These are phyloP conservation scores for Candida frijolesensis DNA, from an alignment of 1,139 yeast species.

Conservation along the genomic window DNA sequence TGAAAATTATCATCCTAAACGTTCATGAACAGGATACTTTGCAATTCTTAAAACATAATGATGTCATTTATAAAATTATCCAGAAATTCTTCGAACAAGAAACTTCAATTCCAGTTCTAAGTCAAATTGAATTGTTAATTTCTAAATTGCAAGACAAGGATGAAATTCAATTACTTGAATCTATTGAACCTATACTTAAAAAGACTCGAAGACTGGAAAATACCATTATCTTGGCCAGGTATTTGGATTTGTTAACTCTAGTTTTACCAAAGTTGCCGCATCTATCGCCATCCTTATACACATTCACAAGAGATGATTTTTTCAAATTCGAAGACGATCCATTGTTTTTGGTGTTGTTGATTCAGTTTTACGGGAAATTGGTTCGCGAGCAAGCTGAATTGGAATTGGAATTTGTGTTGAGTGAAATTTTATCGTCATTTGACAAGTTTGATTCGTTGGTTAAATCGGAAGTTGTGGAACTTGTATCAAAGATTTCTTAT, in stretches of 20 bases:
- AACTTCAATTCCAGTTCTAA: constrained; percentile 18
- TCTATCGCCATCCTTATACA: constrained; percentile 12
- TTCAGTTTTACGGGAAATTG: constrained; percentile 32
- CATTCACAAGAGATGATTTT: constrained; percentile 19
- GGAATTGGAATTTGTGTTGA: constrained; percentile 18
- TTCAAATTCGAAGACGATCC: constrained; percentile 25
- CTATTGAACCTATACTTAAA: constrained; percentile 6
- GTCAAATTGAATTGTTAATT: constrained; percentile 24
- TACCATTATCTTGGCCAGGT: constrained; percentile 24
- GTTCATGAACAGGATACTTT: constrained; percentile 19
- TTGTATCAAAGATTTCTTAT: constrained; percentile 14
- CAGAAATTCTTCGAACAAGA: constrained; percentile 10
- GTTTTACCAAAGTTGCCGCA: constrained; percentile 12
- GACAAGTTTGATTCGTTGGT: constrained; percentile 16
- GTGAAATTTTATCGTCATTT: constrained; percentile 15
- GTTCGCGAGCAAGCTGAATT: constrained; percentile 13
- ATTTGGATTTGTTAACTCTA: constrained; percentile 22
- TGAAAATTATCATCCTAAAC: constrained; percentile 23
- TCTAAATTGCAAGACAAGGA: constrained; percentile 9
- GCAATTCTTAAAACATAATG: constrained; percentile 18
- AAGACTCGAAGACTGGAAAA: constrained; percentile 15
- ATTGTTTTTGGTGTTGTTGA: constrained; percentile 25
- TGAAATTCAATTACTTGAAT: constrained; percentile 13
- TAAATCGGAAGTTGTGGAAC: constrained; percentile 12
- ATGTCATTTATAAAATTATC: constrained; percentile 11